Evolutionary conservation across 495 filamentous ascomycete species (phyloP).

Genomic region (Penicillium odoratum): DNA sequence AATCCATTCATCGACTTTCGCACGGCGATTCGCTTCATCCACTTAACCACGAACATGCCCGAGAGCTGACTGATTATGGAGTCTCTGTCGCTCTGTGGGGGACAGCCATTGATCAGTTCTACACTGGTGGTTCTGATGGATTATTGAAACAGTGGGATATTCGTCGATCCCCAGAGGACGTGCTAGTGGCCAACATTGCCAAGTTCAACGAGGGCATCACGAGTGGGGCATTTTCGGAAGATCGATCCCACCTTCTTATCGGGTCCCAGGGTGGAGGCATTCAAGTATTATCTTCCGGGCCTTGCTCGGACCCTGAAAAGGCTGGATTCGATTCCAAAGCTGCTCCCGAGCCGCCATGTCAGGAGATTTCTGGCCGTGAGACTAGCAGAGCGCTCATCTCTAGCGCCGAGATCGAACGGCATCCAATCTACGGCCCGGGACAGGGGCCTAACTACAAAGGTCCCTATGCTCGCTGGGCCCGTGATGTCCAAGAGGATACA

Average conservation of each 20-base stretch:
- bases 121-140: slow-evolving; percentile 90
- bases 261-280: slow-evolving; percentile 76
- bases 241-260: slow-evolving; percentile 68
- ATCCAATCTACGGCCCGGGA: slow-evolving; percentile 45
- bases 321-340: slow-evolving; percentile 22
- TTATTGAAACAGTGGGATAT: slow-evolving; percentile 86
- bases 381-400: slow-evolving; percentile 30
- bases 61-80: slow-evolving; percentile 75
- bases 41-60: slow-evolving; percentile 50
- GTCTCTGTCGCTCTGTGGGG: slow-evolving; percentile 84
- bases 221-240: slow-evolving; percentile 69
- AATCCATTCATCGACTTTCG: slow-evolving; percentile 62
- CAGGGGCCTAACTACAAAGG: slow-evolving; percentile 47
- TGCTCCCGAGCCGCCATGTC: slow-evolving; percentile 15
- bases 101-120: slow-evolving; percentile 64
- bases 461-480: slow-evolving; percentile 47
- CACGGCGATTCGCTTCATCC: slow-evolving; percentile 72
- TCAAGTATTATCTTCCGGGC: slow-evolving; percentile 58
- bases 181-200: slow-evolving; percentile 61
- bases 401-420: slow-evolving; percentile 37
- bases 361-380: slow-evolving; percentile 26
- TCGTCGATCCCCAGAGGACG: slow-evolving; percentile 55
- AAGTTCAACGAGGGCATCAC: slow-evolving; percentile 51
- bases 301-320: slow-evolving; percentile 23
- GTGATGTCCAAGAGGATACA: slow-evolving; percentile 9